phyloP scores from a whole-genome alignment of 2,329 filamentous ascomycete genomes.

The Aspergillus piperis region DNA sequence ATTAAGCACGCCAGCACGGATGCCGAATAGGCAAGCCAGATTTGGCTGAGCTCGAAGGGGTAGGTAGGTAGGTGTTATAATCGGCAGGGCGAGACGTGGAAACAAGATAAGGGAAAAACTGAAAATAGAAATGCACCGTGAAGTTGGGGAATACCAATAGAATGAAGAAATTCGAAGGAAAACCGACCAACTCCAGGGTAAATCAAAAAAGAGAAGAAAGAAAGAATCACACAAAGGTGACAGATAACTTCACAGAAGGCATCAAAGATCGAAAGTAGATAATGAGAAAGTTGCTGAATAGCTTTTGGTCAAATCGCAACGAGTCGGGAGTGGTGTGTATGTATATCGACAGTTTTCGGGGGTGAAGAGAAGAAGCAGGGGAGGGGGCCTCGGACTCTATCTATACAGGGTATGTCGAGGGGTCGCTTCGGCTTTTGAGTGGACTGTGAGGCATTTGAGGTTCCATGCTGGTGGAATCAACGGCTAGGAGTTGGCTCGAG shows the following conservation, averaged over 20 bases:
- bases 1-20: not conserved
- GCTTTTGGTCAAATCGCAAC: slow-evolving; percentile 5
- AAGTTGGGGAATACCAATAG: not conserved
- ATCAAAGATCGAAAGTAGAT: not conserved
- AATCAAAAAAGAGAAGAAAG: not conserved
- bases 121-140: not conserved
- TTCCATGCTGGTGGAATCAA: slow-evolving; percentile 8
- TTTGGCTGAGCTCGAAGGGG: not conserved
- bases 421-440: slow-evolving; percentile 1
- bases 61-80: not conserved
- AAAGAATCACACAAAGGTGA: not conserved
- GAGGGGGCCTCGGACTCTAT: not conserved
- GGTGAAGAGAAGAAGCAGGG: not conserved
- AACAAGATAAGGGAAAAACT: not conserved
- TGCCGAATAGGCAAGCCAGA: not conserved
- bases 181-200: not conserved
- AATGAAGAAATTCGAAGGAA: not conserved
- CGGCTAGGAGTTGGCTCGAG: not conserved
- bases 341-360: not conserved
- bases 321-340: not conserved
- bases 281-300: not conserved
- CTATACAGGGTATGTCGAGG: slow-evolving; percentile 8
- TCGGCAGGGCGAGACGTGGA: not conserved
- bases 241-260: not conserved
- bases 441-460: slow-evolving; percentile 6